Base-by-base conservation (phyloP, 805 yeast species). In the Gaillardinia entomophila region DNA sequence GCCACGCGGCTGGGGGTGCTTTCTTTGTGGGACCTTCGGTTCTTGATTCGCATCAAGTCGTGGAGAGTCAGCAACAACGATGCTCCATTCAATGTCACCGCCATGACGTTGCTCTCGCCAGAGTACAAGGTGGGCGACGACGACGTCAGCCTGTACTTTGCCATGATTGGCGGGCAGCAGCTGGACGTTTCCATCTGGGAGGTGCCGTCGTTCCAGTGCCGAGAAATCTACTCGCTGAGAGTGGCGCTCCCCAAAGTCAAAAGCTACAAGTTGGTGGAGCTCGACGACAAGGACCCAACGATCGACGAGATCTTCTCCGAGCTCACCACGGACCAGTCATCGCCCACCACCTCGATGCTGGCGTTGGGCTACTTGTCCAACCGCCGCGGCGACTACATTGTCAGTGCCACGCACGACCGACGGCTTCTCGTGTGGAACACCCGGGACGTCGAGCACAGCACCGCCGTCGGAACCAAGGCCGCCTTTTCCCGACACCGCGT, bases 1-100 rank as follows among this genome's bases (percentile, higher is more conserved):
- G 97, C 96, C 0, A 85, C 96, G 0, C 60, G 73, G 0, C 72
- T 71, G 25, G 97, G 97, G 1, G 60, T 80, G 1, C 50, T 92
- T 19, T 79, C 77, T 41, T 56, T 90, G 12, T 88, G 96, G 95
- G 96, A 88, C 53, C 42, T 84, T 23, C 62, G 94, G 33, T 85
- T 87, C 51, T 67, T 67, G 23, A 37, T 82, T 0, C 60, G 72
- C 26, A 60, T 86, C 23, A 78, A 73, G 38, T 63, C 80, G 1
- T 82, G 87, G 77, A 70, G 71, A 7, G 68, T 86, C 28, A 60
- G 64, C 11, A 65, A 66, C 3, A 26, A 24, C 3, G 36, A 33
- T 15, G 55, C 49, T 15, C 73, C 81, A 1, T 19, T 6, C 22
- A 38, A 26, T 10, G 77, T 87, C 6, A 59, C 62, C 7, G 55